A percentile compares a stretch with the other conserved stretches of the same genome.
These are phyloP conservation scores for Pyrenula aspistea DNA, from an alignment of 495 filamentous ascomycete species.

Conservation along the genomic window DNA sequence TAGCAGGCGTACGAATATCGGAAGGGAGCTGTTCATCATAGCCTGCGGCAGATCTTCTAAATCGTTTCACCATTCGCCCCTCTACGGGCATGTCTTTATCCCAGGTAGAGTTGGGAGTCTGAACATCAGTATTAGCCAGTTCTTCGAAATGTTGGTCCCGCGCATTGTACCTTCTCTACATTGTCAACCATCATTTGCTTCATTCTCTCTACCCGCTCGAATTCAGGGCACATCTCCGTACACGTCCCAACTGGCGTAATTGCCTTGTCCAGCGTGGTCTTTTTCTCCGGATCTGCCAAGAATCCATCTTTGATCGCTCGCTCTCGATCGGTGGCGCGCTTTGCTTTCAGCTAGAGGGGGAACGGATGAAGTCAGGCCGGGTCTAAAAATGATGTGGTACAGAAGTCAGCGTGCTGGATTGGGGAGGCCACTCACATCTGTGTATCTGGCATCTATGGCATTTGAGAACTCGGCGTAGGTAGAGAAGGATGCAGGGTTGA, in stretches of 20 bases:
- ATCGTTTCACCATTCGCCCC: constrained; percentile 68
- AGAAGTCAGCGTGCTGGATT: background rate
- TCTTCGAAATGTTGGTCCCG: background rate
- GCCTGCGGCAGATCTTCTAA: constrained; percentile 81
- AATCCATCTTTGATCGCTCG: constrained; percentile 60
- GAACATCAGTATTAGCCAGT: constrained; percentile 6
- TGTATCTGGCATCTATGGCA: background rate
- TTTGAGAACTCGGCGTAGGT: background rate
- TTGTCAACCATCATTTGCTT: constrained; percentile 52
- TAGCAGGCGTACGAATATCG: constrained; percentile 71
- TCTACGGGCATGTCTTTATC: constrained; percentile 33
- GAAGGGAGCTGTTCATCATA: constrained; percentile 84
- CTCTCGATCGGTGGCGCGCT: constrained; percentile 55
- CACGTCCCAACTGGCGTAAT: constrained; percentile 83
- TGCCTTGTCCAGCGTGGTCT: constrained; percentile 66
- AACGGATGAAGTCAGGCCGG: background rate
- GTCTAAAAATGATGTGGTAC: background rate
- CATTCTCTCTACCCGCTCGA: constrained; percentile 70
- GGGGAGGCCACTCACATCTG: background rate
- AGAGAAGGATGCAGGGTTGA: background rate
- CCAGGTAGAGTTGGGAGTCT: constrained; percentile 27
- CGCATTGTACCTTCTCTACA: constrained; percentile 38
- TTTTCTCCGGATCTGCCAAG: constrained; percentile 83
- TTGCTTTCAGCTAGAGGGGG: constrained; percentile 41
- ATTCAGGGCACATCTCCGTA: constrained; percentile 88